Evolutionary conservation across 225 moss, liverwort and hornwort species (phyloP), one percentile per base, ranked within the genome.

Genomic region (Polytrichum formosum): DNA sequence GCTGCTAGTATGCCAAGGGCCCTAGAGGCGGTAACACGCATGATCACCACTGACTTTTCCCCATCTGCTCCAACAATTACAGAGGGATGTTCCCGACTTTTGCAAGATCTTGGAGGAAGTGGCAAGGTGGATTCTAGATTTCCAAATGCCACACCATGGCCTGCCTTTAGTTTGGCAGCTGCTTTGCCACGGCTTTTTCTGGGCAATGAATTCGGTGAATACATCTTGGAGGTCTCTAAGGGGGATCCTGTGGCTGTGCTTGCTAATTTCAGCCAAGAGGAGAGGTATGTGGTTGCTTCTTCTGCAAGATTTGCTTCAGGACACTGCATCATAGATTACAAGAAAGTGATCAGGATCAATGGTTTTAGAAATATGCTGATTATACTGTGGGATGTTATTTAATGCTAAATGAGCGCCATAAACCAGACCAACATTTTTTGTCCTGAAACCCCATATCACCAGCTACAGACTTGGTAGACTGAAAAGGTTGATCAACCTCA

Each of bases 11-110:
- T 89, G 65, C 94, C 94, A 31, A 95, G 82, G 55, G 92, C 92
- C 58, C 77, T 74, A n/a, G 94, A 82, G 55, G 94, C 92, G 19
- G 92, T 90, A 62, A 92, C 92, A 59, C 94, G 87, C 94, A 95
- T 95, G 56, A 85, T 85, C 56, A 92, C 90, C 59, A 84, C 92
- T 13, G 90, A 90, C 83, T 91, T 94, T 73, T 95, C 94, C 55
- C 94, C 94, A 68, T 95, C 94, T 28, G 90, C 90, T 74, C 94
- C 94, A 60, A 95, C 90, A 31, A 92, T 74, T 65, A 95, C 92
- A 69, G 85, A 85, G 53, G 80, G 65, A 63, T 75, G 87, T 64
- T 92, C 94, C 56, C 77, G 79, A 66, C 79, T 74, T 81, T 83
- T 93, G 67, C 74, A 85, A 55, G 85, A 79, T 76, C 79, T 77